These are phyloP conservation scores for Zancudomyces culisetae DNA, from an alignment of 371 early-diverging fungal species.

Conservation along the genomic window DNA sequence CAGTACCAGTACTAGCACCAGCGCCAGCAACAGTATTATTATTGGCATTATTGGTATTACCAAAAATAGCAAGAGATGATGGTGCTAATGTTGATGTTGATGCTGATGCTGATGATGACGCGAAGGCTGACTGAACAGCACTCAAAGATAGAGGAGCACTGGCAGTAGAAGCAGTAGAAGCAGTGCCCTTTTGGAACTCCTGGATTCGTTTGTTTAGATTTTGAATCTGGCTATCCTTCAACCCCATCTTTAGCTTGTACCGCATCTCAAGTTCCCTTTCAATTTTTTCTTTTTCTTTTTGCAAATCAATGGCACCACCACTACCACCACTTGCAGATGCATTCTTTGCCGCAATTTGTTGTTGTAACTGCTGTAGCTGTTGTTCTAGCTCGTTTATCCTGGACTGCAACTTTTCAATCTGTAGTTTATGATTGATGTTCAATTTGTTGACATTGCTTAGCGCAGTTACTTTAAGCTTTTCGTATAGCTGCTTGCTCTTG, in stretches of 20 bases:
- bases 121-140: too few relatives aligned
- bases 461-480: conserved; percentile 2
- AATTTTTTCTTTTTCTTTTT: background rate
- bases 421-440: background rate
- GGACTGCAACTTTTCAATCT: too few relatives aligned
- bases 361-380: background rate
- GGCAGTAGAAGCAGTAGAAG: too few relatives aligned
- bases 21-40: too few relatives aligned
- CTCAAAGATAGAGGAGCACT: too few relatives aligned
- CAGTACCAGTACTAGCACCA: too few relatives aligned
- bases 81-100: too few relatives aligned
- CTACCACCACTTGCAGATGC: background rate
- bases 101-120: too few relatives aligned
- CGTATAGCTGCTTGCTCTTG: background rate
- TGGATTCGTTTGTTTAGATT: background rate
- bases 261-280: conserved; percentile 2
- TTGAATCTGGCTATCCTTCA: background rate
- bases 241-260: background rate
- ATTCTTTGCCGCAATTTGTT: background rate
- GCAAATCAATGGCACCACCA: background rate
- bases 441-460: background rate
- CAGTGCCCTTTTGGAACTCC: too few relatives aligned
- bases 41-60: too few relatives aligned
- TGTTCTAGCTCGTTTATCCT: background rate
- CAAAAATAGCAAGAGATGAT: too few relatives aligned